These are phyloP conservation scores for Sanguinoderma infundibulare DNA, from an alignment of 1,284 basidiomycete genomes.

Conservation along the genomic window DNA sequence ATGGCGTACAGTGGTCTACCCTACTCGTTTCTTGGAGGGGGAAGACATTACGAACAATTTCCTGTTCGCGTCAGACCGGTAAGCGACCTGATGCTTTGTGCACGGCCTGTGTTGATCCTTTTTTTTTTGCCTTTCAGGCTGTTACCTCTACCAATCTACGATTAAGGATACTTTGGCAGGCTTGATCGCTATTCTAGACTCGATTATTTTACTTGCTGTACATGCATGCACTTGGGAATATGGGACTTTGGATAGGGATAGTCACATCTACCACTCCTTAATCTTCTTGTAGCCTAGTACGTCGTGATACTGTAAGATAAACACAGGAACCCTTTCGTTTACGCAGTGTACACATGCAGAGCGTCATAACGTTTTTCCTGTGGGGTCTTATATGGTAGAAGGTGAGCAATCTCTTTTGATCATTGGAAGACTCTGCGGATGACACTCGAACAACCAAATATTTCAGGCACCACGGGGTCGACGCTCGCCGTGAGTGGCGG, in stretches of 20 bases:
- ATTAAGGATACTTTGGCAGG: slow-evolving; percentile 20
- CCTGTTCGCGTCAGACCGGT: slow-evolving; percentile 88
- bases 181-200: too few species aligned
- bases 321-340: background rate
- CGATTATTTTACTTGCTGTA: background rate
- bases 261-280: background rate
- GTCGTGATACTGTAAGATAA: background rate
- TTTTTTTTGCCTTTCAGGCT: slow-evolving; percentile 7
- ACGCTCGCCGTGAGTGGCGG: too few species aligned
- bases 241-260: background rate
- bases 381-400: background rate
- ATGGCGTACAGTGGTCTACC: slow-evolving; percentile 68
- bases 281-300: background rate
- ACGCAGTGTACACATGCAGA: background rate
- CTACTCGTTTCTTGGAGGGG: slow-evolving; percentile 84
- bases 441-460: too few species aligned
- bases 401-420: too few species aligned
- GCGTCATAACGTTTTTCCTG: background rate
- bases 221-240: background rate
- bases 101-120: too few species aligned
- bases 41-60: slow-evolving; percentile 90
- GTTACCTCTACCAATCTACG: slow-evolving; percentile 27
- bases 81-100: slow-evolving; percentile 20
- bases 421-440: too few species aligned
- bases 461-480: too few species aligned